phyloP scores from a whole-genome alignment of 192 early-diverging fungal genomes.

The Diversispora epigaea region DNA sequence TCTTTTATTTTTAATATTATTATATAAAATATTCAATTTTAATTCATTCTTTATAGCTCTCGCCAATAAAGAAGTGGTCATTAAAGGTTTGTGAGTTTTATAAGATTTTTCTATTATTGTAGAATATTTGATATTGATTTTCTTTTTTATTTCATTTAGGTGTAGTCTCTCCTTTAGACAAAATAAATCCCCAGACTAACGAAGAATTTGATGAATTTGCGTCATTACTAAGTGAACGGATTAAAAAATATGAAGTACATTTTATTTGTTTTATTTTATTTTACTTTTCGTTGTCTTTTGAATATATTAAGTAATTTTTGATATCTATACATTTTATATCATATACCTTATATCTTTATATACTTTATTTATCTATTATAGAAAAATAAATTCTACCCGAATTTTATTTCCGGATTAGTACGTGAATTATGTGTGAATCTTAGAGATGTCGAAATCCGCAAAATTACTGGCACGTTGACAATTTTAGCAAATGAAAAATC shows the following conservation, averaged over 20 bases:
- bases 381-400: conserved; percentile 51
- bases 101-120: neutral
- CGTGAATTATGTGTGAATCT: conserved; percentile 62
- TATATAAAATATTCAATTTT: neutral
- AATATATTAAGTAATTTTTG: neutral
- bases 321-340: neutral
- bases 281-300: neutral
- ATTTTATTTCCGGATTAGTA: conserved; percentile 64
- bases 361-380: conserved; percentile 7
- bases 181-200: conserved; percentile 61
- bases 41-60: neutral
- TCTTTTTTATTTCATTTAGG: conserved; percentile 25
- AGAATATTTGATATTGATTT: neutral
- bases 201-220: conserved; percentile 68
- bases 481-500: conserved; percentile 77
- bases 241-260: conserved; percentile 54
- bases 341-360: no score
- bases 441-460: conserved; percentile 66
- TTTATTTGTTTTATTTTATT: neutral
- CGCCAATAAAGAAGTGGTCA: neutral
- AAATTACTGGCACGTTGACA: conserved; percentile 59
- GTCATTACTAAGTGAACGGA: conserved; percentile 59
- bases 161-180: conserved; percentile 36
- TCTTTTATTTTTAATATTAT: neutral
- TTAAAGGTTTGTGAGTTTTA: neutral